Conservation (phyloP, 805 yeast species). For the Komagataella pastoris region DNA sequence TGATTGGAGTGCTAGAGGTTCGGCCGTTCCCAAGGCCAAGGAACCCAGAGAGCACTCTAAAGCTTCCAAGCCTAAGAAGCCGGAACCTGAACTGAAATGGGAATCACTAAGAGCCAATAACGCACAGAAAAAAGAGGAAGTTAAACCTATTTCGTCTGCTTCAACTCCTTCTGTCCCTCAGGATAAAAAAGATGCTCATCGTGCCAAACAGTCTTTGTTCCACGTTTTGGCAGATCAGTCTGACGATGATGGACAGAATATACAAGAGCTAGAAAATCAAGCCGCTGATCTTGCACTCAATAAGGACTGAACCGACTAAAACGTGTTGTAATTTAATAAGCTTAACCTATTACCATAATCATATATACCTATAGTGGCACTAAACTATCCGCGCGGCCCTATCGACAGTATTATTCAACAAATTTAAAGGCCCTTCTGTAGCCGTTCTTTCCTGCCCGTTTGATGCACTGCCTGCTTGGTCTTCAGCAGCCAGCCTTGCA, state of each 20-base stretch:
- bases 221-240: slow-evolving; percentile 37
- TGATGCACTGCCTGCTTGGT: not conserved
- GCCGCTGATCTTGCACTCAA: slow-evolving; percentile 10
- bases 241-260: slow-evolving; percentile 29
- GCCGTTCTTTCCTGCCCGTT: not conserved
- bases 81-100: slow-evolving; percentile 1
- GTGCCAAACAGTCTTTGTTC: slow-evolving; percentile 23
- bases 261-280: slow-evolving; percentile 15
- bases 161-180: not conserved
- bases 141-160: not conserved
- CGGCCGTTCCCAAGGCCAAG: slow-evolving; percentile 1
- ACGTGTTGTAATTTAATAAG: not conserved
- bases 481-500: slow-evolving; percentile 6
- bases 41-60: not conserved
- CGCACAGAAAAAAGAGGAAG: not conserved
- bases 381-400: not conserved
- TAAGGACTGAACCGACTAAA: not conserved
- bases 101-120: not conserved
- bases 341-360: not conserved
- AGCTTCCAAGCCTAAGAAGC: slow-evolving; percentile 1
- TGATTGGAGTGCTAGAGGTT: slow-evolving; percentile 31
- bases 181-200: not conserved
- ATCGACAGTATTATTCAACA: not conserved
- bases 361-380: not conserved
- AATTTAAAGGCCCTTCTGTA: not conserved